Conservation (phyloP, 1,284 basidiomycete genomes). For the Filobasidium uniguttulatum region DNA sequence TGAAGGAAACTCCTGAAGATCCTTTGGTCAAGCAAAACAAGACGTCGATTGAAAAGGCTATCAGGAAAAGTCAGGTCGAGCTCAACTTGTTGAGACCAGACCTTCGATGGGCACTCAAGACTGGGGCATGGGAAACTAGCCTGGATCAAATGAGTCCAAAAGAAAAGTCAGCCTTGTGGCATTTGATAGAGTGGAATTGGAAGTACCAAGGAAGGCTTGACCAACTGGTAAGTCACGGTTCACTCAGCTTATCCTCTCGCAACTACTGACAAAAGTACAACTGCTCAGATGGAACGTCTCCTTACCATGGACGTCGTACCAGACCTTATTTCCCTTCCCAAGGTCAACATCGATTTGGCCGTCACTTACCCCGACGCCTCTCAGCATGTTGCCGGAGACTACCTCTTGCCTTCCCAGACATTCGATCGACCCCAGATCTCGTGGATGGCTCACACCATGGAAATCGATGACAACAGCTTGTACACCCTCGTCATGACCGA, state of each 20-base stretch:
- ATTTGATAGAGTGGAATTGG: constrained; percentile 75
- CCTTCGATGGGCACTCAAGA: constrained; percentile 22
- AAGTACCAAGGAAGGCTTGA: constrained; percentile 67
- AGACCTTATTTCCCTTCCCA: constrained; percentile 61
- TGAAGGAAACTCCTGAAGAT: not conserved
- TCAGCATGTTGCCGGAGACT: constrained; percentile 16
- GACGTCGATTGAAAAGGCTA: not conserved
- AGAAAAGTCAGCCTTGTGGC: constrained; percentile 47
- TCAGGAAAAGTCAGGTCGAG: constrained; percentile 23
- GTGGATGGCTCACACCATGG: constrained; percentile 33
- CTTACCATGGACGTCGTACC: constrained; percentile 81
- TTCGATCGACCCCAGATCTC: constrained; percentile 14
- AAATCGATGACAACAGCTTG: constrained; percentile 49
- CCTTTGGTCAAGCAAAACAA: not conserved
- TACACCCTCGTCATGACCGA: constrained; percentile 85
- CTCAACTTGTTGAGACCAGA: constrained; percentile 31
- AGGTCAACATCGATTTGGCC: constrained; percentile 44
- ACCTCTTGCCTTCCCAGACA: constrained; percentile 14
- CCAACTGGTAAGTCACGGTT: constrained; percentile 60
- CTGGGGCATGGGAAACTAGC: constrained; percentile 29
- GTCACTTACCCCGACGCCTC: constrained; percentile 33
- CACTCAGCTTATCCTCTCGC: too few relatives aligned
- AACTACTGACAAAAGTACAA: not conserved
- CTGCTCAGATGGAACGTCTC: constrained; percentile 68
- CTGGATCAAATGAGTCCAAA: constrained; percentile 28